Evolutionary conservation across 495 filamentous ascomycete genomes (phyloP), one percentile per base, ranked within the genome.

Genomic region (Alectoria sarmentosa): DNA sequence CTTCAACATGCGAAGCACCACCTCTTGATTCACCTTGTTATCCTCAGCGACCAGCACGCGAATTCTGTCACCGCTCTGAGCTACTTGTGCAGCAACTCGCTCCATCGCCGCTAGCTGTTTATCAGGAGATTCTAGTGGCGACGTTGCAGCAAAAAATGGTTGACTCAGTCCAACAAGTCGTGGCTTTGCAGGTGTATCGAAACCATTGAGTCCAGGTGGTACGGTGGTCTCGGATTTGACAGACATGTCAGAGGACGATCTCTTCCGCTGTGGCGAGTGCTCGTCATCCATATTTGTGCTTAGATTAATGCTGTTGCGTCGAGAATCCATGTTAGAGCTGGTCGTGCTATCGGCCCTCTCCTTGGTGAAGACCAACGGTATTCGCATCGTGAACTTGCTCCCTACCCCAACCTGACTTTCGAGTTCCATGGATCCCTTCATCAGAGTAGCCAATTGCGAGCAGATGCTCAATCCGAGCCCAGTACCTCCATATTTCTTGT

Each of bases 1-100:
- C 63, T 86, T 86, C 52, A 89, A 74, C 86, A 89, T 88, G 59
- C 84, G 83, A n/a, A 88, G 74, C 37, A 96, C 91, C 21, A 97
- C 92, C 70, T 96, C 90, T 70, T 95, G 89, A 71, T 97, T 97
- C n/a, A 92, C 91, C 38, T 86, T 86, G 71, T 97, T 97, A 76
- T 97, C 92, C 71, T 97, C 92, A 0, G 92, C 92, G 30, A 97
- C 92, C n/a, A 97, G 77, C 8, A 96, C 89, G 37, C 88, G 85
- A 34, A 95, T 80, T 71, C 86, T 90, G 32, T 82, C 81, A 2
- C 80, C 83, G 9, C 78, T 68, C 41, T 74, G 76, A 14, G 76
- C 72, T 49, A 76, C 76, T 58, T 75, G 73, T 36, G 74, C 76
- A 26, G 76, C 72, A 38, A 77, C 79, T 46, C 74, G 73, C 67